Base-by-base conservation (phyloP, 306 rosid species). In the Citrullus amarus region DNA sequence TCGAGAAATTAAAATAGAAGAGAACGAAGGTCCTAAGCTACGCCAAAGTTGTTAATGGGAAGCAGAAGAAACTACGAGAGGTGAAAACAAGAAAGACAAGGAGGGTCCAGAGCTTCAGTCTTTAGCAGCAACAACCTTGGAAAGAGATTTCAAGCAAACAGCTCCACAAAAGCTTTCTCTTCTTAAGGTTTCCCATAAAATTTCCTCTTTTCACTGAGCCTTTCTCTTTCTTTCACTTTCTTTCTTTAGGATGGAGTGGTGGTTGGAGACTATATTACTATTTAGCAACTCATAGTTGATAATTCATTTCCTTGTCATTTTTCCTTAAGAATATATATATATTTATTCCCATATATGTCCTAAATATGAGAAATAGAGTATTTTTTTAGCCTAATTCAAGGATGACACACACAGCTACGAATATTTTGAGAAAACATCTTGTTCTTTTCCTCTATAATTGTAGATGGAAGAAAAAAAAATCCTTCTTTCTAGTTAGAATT, bases 111-210 rank as follows among this genome's bases (percentile, higher is more conserved):
- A 88, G 84, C 85, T 96, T 55, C 99, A 88, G 46, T 88, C 96
- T 81, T 85, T 96, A 72, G 93, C 93, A 32, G 93, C 85, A 79
- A 79, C 85, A 78, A 97, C 88, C 0, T 84, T 96, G 89, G 96
- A 92, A 95, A 91, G 90, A 83, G 96, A 92, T 70, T 92, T 88
- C 90, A 96, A 86, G 89, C 97, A 92, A 84, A 96, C 90, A 87
- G 93, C 99, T 76, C 96, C 98, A 0, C 96, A 84, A 72, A 92
- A 91, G 84, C 96, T 96, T 50, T 85, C 93, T 85, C 97, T 91
- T 81, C 89, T 96, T 65, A 84, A 91, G 71, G 85, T 92, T 80
- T 84, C 93, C 28, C 87, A 9, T 95, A 91, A 86, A 83, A 85
- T 84, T 78, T 39, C 78, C 80, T 43, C 6, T 11, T n/a, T 59